Evolutionary conservation across 495 filamentous ascomycete species (phyloP).

Genomic region (Hyaloscypha variabilis): DNA sequence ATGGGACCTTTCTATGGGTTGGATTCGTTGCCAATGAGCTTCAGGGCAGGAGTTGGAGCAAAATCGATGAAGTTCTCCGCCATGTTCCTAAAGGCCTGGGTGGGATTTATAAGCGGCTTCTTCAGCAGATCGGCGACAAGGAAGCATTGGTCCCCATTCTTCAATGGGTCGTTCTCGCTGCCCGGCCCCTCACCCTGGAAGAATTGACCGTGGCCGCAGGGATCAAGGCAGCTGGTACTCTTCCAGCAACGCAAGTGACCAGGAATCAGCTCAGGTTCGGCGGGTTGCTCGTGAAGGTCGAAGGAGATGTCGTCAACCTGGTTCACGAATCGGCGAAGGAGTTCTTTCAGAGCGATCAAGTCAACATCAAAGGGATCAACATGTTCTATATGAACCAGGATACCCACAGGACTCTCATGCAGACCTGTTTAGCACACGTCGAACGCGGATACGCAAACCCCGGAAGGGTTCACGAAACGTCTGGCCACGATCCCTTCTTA

Average conservation of each 20-base stretch:
- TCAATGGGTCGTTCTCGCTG: constrained; percentile 36
- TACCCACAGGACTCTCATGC: constrained; percentile 20
- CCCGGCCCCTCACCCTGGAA: constrained; percentile 35
- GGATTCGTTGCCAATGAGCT: constrained; percentile 46
- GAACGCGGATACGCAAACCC: constrained; percentile 17
- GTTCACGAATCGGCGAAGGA: constrained; percentile 43
- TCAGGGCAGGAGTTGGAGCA: constrained; percentile 25
- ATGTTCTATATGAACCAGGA: constrained; percentile 31
- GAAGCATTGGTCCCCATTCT: constrained; percentile 34
- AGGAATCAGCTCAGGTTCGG: constrained; percentile 30
- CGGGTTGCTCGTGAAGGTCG: constrained; percentile 33
- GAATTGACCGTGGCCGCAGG: constrained; percentile 31
- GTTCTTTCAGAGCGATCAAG: constrained; percentile 31
- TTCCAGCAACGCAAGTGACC: constrained; percentile 22
- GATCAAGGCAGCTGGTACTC: constrained; percentile 2
- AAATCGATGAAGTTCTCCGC: constrained; percentile 32
- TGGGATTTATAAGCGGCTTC: constrained; percentile 38
- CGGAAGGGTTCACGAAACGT: constrained; percentile 1
- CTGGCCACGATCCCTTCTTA: not conserved
- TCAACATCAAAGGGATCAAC: constrained; percentile 24
- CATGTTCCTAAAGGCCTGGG: constrained; percentile 35
- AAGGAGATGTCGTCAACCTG: constrained; percentile 32
- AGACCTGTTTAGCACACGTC: constrained; percentile 31
- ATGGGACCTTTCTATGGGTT: constrained; percentile 51
- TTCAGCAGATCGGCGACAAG: constrained; percentile 31